Evolutionary conservation across 2,329 filamentous ascomycete genomes (phyloP), one percentile per base, ranked within the genome.

Genomic region (Monilinia fructicola): DNA sequence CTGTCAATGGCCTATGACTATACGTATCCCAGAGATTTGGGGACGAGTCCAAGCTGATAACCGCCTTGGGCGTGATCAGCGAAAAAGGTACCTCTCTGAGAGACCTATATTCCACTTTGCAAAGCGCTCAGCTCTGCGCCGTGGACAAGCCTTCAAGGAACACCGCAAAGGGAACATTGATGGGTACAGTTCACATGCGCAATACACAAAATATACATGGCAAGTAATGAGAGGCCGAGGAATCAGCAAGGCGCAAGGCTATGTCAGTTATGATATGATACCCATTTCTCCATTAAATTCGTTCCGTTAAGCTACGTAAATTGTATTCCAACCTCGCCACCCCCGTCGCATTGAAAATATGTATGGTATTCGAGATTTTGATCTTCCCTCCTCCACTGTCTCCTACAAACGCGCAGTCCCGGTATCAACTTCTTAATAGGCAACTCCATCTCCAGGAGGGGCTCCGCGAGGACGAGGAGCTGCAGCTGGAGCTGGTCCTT

Each of bases 401-500:
- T 26, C 28, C 26, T 23, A 31, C 44, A 38, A 38, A 38, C 11
- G 16, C 46, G 16, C 23, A 26, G 38, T 50, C 23, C 4, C 31
- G 21, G 18, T n/a, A 50, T 12, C 23, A 6, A 26, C 1, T 26
- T 61, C 31, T 69, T 67, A 72, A 65, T 68, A 71, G 38, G 28
- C 50, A 60, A 65, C 53, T 54, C 65, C 70, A 66, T 75, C 72
- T 62, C 69, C 69, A 6, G 69, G 67, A 21, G 71, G 70, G n/a
- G 69, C 69, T 59, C 72, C 71, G 67, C 74, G 69, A 67, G 72
- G 70, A 61, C 65, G 69, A 42, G 67, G 54, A 16, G 63, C 56
- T 58, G 66, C 63, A 50, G 69, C 66, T 21, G 68, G 70, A 31
- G 71, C 69, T 35, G 72, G 65, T 42, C 67, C 67, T 61, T 67